Base-by-base conservation (phyloP, 2,329 filamentous ascomycete genomes). In the Aspergillus sp. region DNA sequence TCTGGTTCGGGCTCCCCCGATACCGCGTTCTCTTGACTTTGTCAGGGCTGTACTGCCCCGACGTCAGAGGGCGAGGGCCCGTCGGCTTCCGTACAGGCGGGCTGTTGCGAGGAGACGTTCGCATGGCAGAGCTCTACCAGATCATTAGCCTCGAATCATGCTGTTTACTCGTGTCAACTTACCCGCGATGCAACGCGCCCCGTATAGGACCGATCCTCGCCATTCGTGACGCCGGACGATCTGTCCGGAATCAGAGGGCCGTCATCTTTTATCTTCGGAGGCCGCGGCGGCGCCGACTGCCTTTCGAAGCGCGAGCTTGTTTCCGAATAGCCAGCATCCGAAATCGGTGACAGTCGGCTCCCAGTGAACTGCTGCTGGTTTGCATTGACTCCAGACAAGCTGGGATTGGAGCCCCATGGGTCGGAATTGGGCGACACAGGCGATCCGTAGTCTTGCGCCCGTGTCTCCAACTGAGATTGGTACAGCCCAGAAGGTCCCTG, bases 401-500 rank as follows among this genome's bases (percentile, higher is more conserved):
- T 64, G 26, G 60, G 56, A 28, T 60, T 62, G 5, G 64, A 66
- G 6, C 57, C 61, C 60, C 64, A 69, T 26, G 60, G 59, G 3
- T 67, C 66, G 2, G 64, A 67, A 15, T 61, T 10, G 10, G 19
- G 63, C 1, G 63, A 64, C 8, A 50, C 50, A 1, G 61, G 60
- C 6, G 52, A 52, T 8, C 40, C 59, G 43, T 70, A 78, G 26
- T 66, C 61, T 32, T 74, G 68, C 10, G 76, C 76, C 49, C 78
- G 69, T 2, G 66, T 69, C 53, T 80, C 76, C 7, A 80, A 62
- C 13, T 73, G 69, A 33, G 67, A 69, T 47, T 79, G 74, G 47
- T 77, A 76, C 24, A 74, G 72, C 24, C 69, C 68, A 2, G 75
- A 78, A 2, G 74, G 71, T 2, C 76, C 76, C 39, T 71, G 71